Evolutionary conservation across 164 flowering plant genomes (phyloP), one percentile per base, ranked within the genome.

Genomic region (Annona cherimola): DNA sequence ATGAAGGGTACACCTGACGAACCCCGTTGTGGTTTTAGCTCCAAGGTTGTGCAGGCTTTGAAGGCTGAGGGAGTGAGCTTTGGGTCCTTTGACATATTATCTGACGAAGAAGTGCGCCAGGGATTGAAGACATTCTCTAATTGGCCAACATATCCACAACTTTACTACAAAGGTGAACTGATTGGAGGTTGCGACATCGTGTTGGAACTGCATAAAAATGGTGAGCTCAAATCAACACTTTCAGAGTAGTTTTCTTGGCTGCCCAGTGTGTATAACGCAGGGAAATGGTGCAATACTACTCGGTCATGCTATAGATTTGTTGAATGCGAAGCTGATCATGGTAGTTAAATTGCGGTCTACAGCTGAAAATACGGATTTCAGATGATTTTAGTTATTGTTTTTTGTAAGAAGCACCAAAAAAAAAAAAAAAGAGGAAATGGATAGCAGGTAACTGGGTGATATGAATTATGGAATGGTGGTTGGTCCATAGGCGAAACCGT

Each of bases 81-180:
- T 73, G 94, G 92, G 41, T 89, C 89, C 3, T 93, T 95, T 26
- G 97, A 91, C 75, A 93, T 95, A 63, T 74, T 95, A 69, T 72
- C 73, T 2, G 93, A 95, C 60, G 97, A 93, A 41, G 97, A 87
- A 76, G 93, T 93, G 71, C 84, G 98, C 78, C 91, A 90, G 77
- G 97, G 97, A 2, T 65, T 95, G 41, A 95, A 93, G 77, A 83
- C 69, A 9, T 91, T 80, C 83, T 93, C 97, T 0, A 93, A 95
- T 78, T 93, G 98, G 98, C 99, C 99, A 5, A 95, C 99, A 19
- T 95, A 80, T 75, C 99, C 99, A 2, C 92, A 87, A 80, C 81
- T 95, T 42, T 95, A 92, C 75, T 84, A 91, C 86, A 88, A 95
- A 70, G 98, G 99, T 6, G 98, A 95, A 82, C 70, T 95, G 68